These are phyloP conservation scores for Auriscalpium vulgare DNA, from an alignment of 768 basidiomycete genomes.

Conservation along the genomic window DNA sequence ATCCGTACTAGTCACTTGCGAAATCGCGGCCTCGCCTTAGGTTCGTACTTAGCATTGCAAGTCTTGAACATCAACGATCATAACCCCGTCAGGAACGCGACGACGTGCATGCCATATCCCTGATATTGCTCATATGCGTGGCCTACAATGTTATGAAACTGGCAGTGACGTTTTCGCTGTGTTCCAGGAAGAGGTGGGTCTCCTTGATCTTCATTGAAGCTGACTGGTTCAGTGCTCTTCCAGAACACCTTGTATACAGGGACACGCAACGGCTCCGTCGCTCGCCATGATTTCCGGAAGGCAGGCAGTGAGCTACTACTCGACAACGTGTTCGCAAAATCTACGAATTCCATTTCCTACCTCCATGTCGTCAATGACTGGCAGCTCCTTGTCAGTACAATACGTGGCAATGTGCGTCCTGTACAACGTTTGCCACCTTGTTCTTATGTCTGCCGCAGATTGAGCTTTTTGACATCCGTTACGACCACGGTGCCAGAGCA, in stretches of 20 bases:
- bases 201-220: neutral
- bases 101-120: conserved; percentile 42
- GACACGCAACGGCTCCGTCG: conserved; percentile 48
- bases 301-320: conserved; percentile 33
- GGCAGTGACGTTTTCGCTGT: conserved; percentile 59
- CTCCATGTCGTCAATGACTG: conserved; percentile 41
- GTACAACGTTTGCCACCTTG: neutral
- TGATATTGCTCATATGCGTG: conserved; percentile 35
- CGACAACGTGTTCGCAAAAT: conserved; percentile 24
- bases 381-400: conserved; percentile 47
- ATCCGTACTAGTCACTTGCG: conserved; percentile 49
- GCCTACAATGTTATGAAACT: conserved; percentile 37
- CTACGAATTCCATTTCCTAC: conserved; percentile 43
- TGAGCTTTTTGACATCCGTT: conserved; percentile 56
- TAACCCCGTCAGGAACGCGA: conserved; percentile 37
- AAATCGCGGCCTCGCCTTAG: conserved; percentile 42
- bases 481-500: conserved; percentile 35
- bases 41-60: conserved; percentile 24
- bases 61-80: neutral
- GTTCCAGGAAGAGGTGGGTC: conserved; percentile 40
- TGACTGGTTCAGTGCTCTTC: neutral
- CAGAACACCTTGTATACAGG: conserved; percentile 17
- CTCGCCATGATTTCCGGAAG: conserved; percentile 42
- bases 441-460: conserved; percentile 33
- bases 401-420: conserved; percentile 50